Base-by-base conservation (phyloP, 352 stramenopile genomes). In the Phytophthora nicotianae region DNA sequence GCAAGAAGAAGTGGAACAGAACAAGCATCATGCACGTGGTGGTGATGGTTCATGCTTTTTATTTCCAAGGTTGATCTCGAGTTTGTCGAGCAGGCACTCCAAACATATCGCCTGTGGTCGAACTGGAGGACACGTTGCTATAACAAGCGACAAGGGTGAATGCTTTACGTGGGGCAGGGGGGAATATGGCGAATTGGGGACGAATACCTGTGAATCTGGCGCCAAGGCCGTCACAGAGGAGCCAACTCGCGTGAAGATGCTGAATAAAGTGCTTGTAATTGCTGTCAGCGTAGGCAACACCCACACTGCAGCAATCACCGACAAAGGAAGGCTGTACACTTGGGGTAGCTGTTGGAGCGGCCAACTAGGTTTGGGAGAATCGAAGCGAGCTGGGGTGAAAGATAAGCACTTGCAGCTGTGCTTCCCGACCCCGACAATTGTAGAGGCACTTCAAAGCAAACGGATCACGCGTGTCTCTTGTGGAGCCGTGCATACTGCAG, bases 401-500 rank as follows among this genome's bases (percentile, higher is more conserved):
- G 70, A 87, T 41, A 73, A 73, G 26, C 72, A 56, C 0, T 58
- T 79, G 53, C 72, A 86, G 59, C 64, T 79, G 37, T 90, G 69
- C 62, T 93, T 91, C 52, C 81, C 84, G 21, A 75, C 76, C 2
- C 84, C 84, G 2, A 93, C 84, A 10, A 54, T 80, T 16, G 76
- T 93, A 1, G 77, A 88, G 27, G 56, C 68, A 16, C 75, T 90
- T 32, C 50, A 69, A 13, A 41, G 38, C 17, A 77, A 62, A 56
- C 54, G 29, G 56, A 60, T 98, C 27, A 65, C 55, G 3, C 75
- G 84, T 27, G 88, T 98, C 8, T 96, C 91, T 5, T 98, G 93
- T 65, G 93, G 95, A 14, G 93, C 90, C 17, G 80, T 88, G 5
- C 91, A 97, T 57, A 93, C 83, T 4, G 87, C 72, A 8, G 82